These are phyloP conservation scores for Pleurotus eryngii DNA, from an alignment of 768 basidiomycete genomes.

Conservation along the genomic window DNA sequence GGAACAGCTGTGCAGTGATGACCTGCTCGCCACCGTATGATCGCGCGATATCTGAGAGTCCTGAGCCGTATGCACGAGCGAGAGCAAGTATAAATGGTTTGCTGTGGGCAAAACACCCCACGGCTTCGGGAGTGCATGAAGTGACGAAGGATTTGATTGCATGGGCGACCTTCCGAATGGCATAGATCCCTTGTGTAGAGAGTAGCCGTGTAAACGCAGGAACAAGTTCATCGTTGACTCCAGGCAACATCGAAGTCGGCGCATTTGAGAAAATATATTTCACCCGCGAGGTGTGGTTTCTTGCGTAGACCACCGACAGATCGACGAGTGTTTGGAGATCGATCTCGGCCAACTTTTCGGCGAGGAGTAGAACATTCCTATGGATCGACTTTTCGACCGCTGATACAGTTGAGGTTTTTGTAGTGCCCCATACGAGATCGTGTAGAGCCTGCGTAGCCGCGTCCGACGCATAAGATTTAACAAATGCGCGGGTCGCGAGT, in stretches of 20 bases:
- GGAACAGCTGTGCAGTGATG: conserved; percentile 23
- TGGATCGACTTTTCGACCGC: conserved; percentile 42
- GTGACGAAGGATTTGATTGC: conserved; percentile 54
- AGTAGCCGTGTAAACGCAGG: conserved; percentile 56
- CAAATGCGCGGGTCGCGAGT: conserved; percentile 41
- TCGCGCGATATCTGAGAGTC: conserved; percentile 49
- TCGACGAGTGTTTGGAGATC: conserved; percentile 59
- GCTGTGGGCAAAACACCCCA: conserved; percentile 49
- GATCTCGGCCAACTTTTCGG: conserved; percentile 52
- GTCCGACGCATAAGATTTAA: conserved; percentile 58
- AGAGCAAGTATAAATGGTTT: conserved; percentile 53
- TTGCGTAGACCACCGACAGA: conserved; percentile 55
- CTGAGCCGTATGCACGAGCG: conserved; percentile 57
- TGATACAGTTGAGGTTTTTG: conserved; percentile 18
- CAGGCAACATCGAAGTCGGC: conserved; percentile 27
- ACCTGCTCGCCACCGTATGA: conserved; percentile 55
- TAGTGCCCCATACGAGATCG: conserved; percentile 53
- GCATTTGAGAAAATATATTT: conserved; percentile 42
- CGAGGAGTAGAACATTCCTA: conserved; percentile 48
- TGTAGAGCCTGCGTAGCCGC: conserved; percentile 50
- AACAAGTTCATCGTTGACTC: conserved; percentile 43
- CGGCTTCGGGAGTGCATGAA: conserved; percentile 42
- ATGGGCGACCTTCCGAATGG: conserved; percentile 59
- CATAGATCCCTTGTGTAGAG: conserved; percentile 47
- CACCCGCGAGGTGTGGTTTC: conserved; percentile 39